Base-by-base conservation (phyloP, 768 basidiomycete species). In the Mrakia gelida region DNA sequence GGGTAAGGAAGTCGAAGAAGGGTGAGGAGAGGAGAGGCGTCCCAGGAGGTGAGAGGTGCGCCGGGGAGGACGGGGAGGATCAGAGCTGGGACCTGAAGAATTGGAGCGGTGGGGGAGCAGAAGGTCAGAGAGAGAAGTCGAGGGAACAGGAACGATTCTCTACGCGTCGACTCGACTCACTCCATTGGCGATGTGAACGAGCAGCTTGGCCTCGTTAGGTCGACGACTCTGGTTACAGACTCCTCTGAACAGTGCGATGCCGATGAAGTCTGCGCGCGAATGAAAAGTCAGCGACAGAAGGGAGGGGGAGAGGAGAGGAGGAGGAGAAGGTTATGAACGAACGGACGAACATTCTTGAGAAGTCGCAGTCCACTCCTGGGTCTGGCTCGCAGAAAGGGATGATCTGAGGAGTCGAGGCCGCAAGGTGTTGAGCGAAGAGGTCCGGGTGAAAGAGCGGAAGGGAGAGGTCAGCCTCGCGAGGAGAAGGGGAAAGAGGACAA, bases 101-200 rank as follows among this genome's bases (percentile, higher is more conserved):
- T 4, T 15, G 23, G 28, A 59, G 26, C 15, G 54, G 26, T 16
- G 18, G 21, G 5, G 54, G 18, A 56, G 18, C 15, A 11, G 59
- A 59, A 28, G 59, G 6, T 52, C 49, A 52, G 49, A 9, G 59
- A 59, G 26, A 28, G 59, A 28, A n/a, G 54, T n/a, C n/a, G 11
- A 45, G 45, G 45, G 45, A 15, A 45, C 11, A 45, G 45, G 41
- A 6, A 15, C 9, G 45, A 45, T n/a, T n/a, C n/a, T n/a, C n/a
- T n/a, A n/a, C 45, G 45, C 45, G 45, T 45, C 45, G 11, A 45
- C 41, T 43, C 11, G 41, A 56, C 59, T 59, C 26, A 59, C 63
- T 34, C 63, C 63, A 30, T 65, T 65, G 28, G 63, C 63, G 63
- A 65, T 32, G 34, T 65, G 63, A 9, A 65, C 63, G 63, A 65